A percentile compares a stretch with the other conserved stretches of the same genome.
These are phyloP conservation scores for Metschnikowia gelsemii DNA, from an alignment of 805 yeast genomes.

Conservation along the genomic window DNA sequence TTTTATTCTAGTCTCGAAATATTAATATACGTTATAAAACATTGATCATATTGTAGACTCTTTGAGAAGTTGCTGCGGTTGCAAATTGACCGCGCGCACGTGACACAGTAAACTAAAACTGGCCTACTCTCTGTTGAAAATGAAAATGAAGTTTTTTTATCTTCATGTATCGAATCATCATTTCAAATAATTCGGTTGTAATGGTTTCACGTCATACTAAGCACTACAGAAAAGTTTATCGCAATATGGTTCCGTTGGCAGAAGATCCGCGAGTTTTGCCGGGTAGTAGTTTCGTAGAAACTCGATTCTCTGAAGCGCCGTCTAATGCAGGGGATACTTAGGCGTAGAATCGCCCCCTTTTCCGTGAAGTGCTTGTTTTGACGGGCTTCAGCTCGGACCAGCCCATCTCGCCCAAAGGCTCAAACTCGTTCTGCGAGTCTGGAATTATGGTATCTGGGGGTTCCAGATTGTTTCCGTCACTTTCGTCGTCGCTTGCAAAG, in stretches of 20 bases:
- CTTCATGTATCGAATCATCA: too few species aligned
- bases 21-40: background rate
- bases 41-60: background rate
- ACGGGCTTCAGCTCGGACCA: background rate
- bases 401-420: slow-evolving; percentile 14
- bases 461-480: background rate
- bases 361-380: background rate
- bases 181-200: too few species aligned
- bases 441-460: slow-evolving; percentile 6
- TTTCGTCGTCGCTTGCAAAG: slow-evolving; percentile 12
- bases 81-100: background rate
- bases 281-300: slow-evolving; percentile 28
- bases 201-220: too few species aligned
- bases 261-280: slow-evolving; percentile 23
- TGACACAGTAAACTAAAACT: too few species aligned
- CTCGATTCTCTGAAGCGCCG: slow-evolving; percentile 36
- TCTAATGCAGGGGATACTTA: slow-evolving; percentile 20
- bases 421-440: slow-evolving; percentile 24
- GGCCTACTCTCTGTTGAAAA: too few species aligned
- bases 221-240: too few species aligned
- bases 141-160: too few species aligned
- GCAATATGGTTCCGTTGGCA: too few species aligned
- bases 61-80: background rate
- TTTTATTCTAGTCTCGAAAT: too few species aligned
- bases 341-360: background rate